Conservation (phyloP, 2,329 filamentous ascomycete genomes). For the Camillea tinctor region DNA sequence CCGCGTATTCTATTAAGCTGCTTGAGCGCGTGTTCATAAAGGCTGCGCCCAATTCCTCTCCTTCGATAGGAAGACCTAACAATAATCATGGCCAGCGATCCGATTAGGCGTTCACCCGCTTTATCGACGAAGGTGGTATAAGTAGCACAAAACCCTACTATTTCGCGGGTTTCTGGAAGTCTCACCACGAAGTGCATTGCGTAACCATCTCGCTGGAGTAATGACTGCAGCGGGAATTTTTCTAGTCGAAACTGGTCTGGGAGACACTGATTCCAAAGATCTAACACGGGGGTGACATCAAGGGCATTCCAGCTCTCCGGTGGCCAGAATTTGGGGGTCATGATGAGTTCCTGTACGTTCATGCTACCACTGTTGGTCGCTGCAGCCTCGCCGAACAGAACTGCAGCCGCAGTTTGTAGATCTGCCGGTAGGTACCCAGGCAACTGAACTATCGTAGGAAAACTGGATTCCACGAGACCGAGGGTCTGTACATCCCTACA, state of each 20-base stretch:
- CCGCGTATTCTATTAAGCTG: constrained; percentile 51
- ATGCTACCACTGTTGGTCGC: constrained; percentile 16
- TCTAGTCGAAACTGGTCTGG: constrained; percentile 47
- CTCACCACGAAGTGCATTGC: constrained; percentile 57
- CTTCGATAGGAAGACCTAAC: constrained; percentile 48
- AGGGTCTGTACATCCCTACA: constrained; percentile 46
- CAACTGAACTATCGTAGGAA: constrained; percentile 53
- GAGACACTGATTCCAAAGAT: constrained; percentile 48
- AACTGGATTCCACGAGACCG: constrained; percentile 38
- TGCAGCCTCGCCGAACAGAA: constrained; percentile 47
- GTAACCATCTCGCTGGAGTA: constrained; percentile 55
- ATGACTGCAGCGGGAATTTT: constrained; percentile 39
- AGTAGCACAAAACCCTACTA: constrained; percentile 60
- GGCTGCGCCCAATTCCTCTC: constrained; percentile 51
- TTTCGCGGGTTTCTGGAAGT: constrained; percentile 40
- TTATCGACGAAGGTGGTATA: constrained; percentile 58
- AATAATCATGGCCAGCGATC: constrained; percentile 54
- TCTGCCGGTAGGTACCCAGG: constrained; percentile 46
- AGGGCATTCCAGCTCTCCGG: constrained; percentile 37
- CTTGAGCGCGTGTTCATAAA: constrained; percentile 51
- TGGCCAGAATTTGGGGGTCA: constrained; percentile 40
- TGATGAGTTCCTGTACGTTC: constrained; percentile 32
- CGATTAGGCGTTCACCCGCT: constrained; percentile 51
- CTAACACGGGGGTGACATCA: constrained; percentile 38
- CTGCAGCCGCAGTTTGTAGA: constrained; percentile 49